phyloP scores from a whole-genome alignment of 129 eudicot genomes.

The Ambrosia artemisiifolia region DNA sequence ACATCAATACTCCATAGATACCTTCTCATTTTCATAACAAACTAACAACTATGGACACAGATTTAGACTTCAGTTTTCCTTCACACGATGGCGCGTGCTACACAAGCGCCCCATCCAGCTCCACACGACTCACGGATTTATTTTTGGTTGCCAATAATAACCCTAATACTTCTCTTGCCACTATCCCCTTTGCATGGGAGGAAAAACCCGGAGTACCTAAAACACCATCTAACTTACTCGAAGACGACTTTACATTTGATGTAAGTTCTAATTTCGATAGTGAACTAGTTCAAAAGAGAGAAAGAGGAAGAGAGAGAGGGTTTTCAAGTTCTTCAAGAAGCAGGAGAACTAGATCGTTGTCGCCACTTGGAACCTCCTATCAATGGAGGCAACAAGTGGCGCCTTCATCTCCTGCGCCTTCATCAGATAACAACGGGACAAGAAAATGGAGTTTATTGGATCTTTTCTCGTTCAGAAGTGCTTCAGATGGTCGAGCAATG shows the following conservation, averaged over 20 bases:
- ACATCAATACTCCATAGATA: background rate
- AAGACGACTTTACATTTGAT: conserved; percentile 64
- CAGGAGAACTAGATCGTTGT: conserved; percentile 60
- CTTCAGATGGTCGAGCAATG: conserved; percentile 81
- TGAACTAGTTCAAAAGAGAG: conserved; percentile 31
- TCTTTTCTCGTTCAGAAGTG: conserved; percentile 74
- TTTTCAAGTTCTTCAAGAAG: conserved; percentile 43
- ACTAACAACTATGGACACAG: conserved; percentile 14
- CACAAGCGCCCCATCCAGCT: conserved; percentile 68
- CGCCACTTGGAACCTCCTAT: conserved; percentile 52
- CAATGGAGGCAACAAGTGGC: conserved; percentile 39
- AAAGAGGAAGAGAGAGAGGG: conserved; percentile 59
- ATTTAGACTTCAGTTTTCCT: conserved; percentile 56
- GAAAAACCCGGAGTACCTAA: conserved; percentile 47
- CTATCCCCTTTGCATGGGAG: conserved; percentile 49
- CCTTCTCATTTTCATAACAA: background rate
- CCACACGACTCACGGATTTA: conserved; percentile 34
- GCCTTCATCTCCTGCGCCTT: conserved; percentile 8
- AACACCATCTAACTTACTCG: background rate
- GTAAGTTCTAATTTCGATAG: conserved; percentile 35
- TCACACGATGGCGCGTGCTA: conserved; percentile 28
- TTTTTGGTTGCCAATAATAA: background rate
- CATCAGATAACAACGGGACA: conserved; percentile 25
- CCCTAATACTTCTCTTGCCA: background rate
- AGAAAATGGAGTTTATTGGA: conserved; percentile 66